Evolutionary conservation across 768 basidiomycete genomes (phyloP), one percentile per base, ranked within the genome.

Genomic region (Suillus sp.): DNA sequence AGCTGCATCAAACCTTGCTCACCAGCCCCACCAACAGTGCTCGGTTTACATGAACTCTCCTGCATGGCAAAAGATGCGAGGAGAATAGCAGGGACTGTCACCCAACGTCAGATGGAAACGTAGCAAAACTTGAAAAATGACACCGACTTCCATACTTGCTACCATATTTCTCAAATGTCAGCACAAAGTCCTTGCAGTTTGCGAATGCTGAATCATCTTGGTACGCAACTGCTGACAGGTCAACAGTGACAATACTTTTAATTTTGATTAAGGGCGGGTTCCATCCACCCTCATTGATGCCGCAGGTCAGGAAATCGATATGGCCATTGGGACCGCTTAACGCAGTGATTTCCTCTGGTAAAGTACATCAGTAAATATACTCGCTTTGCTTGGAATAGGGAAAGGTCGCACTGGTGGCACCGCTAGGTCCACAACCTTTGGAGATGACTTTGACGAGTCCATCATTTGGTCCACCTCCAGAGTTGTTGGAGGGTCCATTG

Each of bases 1-100:
- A 95, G 80, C 74, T 95, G 93, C 93, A 95, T 95, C 59, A 95
- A 77, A 37, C 92, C 93, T 70, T 92, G 89, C 74, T 95, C 93
- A 50, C 92, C 91, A 25, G 80, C 91, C 18, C 88, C 89, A 59
- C 93, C 93, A 51, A 86, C 79, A 7, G 83, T 84, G 18, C 76
- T 63, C 2, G 87, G 82, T 67, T 89, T 87, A 80, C 94, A 96
- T 43, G 79, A 79, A 37, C 85, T 86, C 73, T 96, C 95, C 73
- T 96, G 93, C 88, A 96, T 89, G 37, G 93, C 93, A 67, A 96
- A 89, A 0, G 93, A 83, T 2, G 93, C 94, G 42, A 96, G 74
- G 66, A 96, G 78, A 72, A 95, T 92, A 9, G 92, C 72, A 30
- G 90, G 90, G 35, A 95, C 82, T 81, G 51, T 35, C 34, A 16